Conservation (phyloP, 2,329 filamentous ascomycete species). For the Ceratocystis papillata region DNA sequence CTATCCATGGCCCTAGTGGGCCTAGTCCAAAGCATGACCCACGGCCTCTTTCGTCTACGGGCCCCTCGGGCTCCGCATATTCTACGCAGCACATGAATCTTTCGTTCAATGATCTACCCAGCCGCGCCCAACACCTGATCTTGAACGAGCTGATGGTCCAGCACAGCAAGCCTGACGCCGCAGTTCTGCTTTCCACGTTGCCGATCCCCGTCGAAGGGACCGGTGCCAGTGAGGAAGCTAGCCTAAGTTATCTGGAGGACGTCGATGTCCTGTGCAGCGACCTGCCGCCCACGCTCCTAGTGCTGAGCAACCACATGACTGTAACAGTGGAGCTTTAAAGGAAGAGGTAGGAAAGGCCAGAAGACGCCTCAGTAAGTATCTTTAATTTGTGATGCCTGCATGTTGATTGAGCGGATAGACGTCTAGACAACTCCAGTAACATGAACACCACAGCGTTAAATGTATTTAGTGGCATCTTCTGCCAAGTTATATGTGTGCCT, state of each 20-base stretch:
- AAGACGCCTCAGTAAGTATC: constrained; percentile 14
- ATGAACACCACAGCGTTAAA: background rate
- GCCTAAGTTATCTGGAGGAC: constrained; percentile 63
- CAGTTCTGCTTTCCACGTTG: constrained; percentile 72
- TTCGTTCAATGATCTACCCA: constrained; percentile 78
- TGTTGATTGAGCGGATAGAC: constrained; percentile 4
- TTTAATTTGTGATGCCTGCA: constrained; percentile 25
- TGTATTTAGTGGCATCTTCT: background rate
- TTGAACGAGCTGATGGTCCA: constrained; percentile 71
- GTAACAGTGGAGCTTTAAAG: constrained; percentile 62
- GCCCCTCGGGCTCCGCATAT: constrained; percentile 34
- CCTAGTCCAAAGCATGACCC: background rate
- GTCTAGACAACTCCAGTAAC: no score
- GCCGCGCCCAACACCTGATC: constrained; percentile 74
- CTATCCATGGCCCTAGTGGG: background rate
- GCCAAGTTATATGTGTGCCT: no score
- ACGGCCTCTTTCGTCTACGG: background rate
- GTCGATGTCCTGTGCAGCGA: constrained; percentile 68
- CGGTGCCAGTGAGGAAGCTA: constrained; percentile 56
- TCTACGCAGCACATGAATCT: constrained; percentile 55
- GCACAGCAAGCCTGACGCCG: constrained; percentile 53
- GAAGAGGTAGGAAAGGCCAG: constrained; percentile 15
- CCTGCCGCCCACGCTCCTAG: constrained; percentile 63
- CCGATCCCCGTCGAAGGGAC: constrained; percentile 73
- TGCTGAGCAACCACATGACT: constrained; percentile 83